phyloP scores from a whole-genome alignment of 2,329 filamentous ascomycete genomes.

The Xylariales sp. region DNA sequence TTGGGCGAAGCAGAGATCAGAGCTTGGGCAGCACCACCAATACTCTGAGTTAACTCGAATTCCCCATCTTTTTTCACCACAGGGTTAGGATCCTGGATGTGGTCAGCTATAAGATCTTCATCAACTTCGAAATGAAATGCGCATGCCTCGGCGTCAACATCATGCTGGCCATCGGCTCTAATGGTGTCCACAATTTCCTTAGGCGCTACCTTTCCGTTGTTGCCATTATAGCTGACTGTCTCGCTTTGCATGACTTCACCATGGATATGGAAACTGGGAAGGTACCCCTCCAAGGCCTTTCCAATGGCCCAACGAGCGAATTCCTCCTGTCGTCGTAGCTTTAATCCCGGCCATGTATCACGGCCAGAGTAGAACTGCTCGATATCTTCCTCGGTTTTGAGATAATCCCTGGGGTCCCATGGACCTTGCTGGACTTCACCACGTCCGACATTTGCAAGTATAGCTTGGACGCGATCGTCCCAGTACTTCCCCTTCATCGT shows the following conservation, averaged over 20 bases:
- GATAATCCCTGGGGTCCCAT: neutral
- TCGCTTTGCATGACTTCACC: slow-evolving; percentile 16
- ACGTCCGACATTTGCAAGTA: neutral
- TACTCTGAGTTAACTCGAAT: slow-evolving; percentile 11
- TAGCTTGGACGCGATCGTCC: too few species aligned
- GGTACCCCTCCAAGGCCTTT: slow-evolving; percentile 12
- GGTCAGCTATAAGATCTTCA: too few species aligned
- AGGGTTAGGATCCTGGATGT: slow-evolving; percentile 4
- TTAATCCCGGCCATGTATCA: neutral
- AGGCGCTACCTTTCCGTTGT: neutral
- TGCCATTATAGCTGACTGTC: neutral
- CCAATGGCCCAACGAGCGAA: slow-evolving; percentile 18
- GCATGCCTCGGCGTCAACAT: slow-evolving; percentile 20
- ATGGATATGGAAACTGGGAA: slow-evolving; percentile 10
- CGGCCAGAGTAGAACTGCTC: neutral
- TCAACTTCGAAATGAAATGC: too few species aligned
- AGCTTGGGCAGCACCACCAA: slow-evolving; percentile 17
- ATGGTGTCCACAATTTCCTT: slow-evolving; percentile 14
- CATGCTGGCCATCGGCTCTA: slow-evolving; percentile 17
- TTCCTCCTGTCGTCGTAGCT: slow-evolving; percentile 11
- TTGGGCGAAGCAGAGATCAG: slow-evolving; percentile 21
- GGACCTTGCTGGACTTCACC: neutral
- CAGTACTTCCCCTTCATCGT: too few species aligned
- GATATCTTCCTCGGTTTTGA: neutral
- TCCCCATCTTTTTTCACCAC: slow-evolving; percentile 8